Evolutionary conservation across 345 rosid species (phyloP).

Genomic region (Acer yangbiense): DNA sequence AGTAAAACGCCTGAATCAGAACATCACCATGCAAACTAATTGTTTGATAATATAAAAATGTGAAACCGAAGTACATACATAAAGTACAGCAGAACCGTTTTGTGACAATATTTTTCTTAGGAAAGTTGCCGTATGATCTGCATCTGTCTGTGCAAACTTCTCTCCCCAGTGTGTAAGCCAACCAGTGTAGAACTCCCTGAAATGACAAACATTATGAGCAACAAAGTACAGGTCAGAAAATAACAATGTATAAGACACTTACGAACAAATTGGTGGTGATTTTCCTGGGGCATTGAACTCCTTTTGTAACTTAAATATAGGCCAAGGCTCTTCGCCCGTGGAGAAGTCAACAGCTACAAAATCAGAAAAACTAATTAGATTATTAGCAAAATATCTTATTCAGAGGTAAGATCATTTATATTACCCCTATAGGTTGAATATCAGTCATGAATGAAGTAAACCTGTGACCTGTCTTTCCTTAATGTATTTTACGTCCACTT

Average conservation of each 20-base stretch:
- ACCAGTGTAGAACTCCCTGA: constrained; percentile 95
- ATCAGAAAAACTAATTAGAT: constrained; percentile 17
- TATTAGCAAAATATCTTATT: not conserved
- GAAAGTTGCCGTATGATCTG: constrained; percentile 64
- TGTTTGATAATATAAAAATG: constrained; percentile 5
- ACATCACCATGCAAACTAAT: constrained; percentile 11
- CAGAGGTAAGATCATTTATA: not conserved
- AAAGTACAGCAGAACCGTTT: constrained; percentile 93
- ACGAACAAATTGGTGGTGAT: constrained; percentile 94
- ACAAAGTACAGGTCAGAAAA: constrained; percentile 7
- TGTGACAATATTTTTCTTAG: constrained; percentile 72
- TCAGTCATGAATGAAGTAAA: not conserved
- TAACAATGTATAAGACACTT: constrained; percentile 27
- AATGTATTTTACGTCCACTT: not conserved
- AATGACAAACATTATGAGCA: constrained; percentile 21
- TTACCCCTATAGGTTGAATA: constrained; percentile 4
- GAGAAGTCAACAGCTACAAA: constrained; percentile 85
- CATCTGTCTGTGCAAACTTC: constrained; percentile 65
- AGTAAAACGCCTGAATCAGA: not conserved
- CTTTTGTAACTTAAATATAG: constrained; percentile 80
- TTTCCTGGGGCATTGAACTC: constrained; percentile 88
- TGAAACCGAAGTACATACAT: constrained; percentile 50
- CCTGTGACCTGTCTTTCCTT: constrained; percentile 8
- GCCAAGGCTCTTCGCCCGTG: constrained; percentile 85
- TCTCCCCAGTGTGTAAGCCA: constrained; percentile 99